These are phyloP conservation scores for Primulina huaijiensis DNA, from an alignment of 257 asterid species.

Conservation along the genomic window DNA sequence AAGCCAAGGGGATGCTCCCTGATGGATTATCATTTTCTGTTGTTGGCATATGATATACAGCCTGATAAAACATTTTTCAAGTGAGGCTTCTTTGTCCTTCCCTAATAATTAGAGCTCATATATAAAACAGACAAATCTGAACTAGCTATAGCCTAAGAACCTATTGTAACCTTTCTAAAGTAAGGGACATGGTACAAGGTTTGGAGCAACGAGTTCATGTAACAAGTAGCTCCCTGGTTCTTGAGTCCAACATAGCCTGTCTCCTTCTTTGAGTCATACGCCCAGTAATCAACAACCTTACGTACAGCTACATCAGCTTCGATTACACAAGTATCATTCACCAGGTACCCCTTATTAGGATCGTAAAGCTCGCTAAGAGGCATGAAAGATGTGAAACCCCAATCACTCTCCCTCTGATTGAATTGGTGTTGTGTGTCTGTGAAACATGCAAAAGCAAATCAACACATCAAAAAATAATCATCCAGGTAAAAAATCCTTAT, in stretches of 20 bases:
- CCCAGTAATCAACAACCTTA: slow-evolving; percentile 57
- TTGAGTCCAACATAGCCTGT: slow-evolving; percentile 82
- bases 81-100: slow-evolving; percentile 28
- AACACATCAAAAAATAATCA: slow-evolving; percentile 8
- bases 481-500: slow-evolving; percentile 18
- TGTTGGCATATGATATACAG: slow-evolving; percentile 95
- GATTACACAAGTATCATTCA: slow-evolving; percentile 50
- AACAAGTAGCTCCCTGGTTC: slow-evolving; percentile 95
- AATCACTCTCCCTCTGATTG: slow-evolving; percentile 67
- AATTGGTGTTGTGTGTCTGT: slow-evolving; percentile 72
- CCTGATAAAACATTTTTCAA: slow-evolving; percentile 43
- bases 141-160: slow-evolving; percentile 11
- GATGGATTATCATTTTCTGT: slow-evolving; percentile 89
- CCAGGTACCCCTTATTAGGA: slow-evolving; percentile 57
- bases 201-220: slow-evolving; percentile 86
- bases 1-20: slow-evolving; percentile 83
- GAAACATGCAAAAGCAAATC: slow-evolving; percentile 19
- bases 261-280: slow-evolving; percentile 72
- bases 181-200: slow-evolving; percentile 87
- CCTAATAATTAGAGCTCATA: slow-evolving; percentile 18
- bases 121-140: slow-evolving; percentile 21
- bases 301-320: slow-evolving; percentile 75
- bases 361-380: slow-evolving; percentile 66
- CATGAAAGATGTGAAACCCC: slow-evolving; percentile 79
- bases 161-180: slow-evolving; percentile 66